Evolutionary conservation across 2,329 filamentous ascomycete genomes (phyloP).

Genomic region (Colletotrichum simmondsii): DNA sequence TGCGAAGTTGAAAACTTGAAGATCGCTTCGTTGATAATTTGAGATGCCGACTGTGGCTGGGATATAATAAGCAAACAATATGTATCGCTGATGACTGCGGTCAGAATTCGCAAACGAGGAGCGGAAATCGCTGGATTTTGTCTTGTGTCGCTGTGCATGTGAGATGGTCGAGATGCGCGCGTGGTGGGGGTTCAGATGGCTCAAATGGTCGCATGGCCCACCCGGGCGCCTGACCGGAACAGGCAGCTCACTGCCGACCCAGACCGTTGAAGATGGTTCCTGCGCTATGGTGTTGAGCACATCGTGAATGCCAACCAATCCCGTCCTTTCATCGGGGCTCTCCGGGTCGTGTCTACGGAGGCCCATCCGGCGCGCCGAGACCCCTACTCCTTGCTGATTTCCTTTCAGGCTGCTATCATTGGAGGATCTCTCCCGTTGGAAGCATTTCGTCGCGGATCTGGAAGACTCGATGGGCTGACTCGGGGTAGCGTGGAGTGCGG

Average conservation of each 20-base stretch:
- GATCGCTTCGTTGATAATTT: background rate
- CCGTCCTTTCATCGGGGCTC: background rate
- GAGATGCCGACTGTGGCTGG: background rate
- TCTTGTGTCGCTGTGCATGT: constrained; percentile 12
- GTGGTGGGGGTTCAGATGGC: constrained; percentile 7
- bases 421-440: background rate
- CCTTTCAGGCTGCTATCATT: constrained; percentile 14
- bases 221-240: constrained; percentile 23
- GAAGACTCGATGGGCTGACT: constrained; percentile 20
- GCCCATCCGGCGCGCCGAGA: constrained; percentile 5
- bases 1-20: background rate
- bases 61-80: background rate
- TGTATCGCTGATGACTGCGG: background rate
- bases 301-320: constrained; percentile 10
- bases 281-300: background rate
- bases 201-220: constrained; percentile 9
- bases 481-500: constrained; percentile 15
- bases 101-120: background rate
- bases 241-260: constrained; percentile 25
- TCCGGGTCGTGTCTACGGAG: constrained; percentile 16
- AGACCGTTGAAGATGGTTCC: constrained; percentile 21
- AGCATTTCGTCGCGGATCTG: background rate
- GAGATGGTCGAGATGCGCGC: constrained; percentile 23
- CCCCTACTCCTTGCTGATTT: constrained; percentile 1
- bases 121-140: constrained; percentile 5